These are phyloP conservation scores for Diatrype stigma DNA, from an alignment of 2,329 filamentous ascomycete species.

Conservation along the genomic window DNA sequence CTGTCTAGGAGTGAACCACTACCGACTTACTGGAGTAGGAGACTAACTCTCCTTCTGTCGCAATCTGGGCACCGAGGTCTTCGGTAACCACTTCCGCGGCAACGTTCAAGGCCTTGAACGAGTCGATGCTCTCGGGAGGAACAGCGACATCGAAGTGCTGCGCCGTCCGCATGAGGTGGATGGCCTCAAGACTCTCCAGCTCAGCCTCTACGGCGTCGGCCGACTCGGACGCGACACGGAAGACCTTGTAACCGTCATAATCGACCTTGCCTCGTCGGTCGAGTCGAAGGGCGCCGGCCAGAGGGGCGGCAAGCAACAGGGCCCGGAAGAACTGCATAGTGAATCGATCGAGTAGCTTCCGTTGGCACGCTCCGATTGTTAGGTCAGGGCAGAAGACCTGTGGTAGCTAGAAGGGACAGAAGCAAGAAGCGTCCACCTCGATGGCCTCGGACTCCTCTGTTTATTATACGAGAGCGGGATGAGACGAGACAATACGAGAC, in stretches of 20 bases:
- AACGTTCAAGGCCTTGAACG: constrained; percentile 23
- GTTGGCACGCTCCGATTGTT: too few species aligned
- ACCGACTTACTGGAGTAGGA: constrained; percentile 16
- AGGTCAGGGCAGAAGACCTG: not conserved
- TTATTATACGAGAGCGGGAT: too few species aligned
- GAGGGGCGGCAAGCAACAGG: not conserved
- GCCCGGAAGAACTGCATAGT: not conserved
- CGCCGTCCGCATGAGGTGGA: constrained; percentile 19
- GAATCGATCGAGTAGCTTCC: too few species aligned
- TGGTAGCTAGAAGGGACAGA: not conserved
- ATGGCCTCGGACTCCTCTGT: too few species aligned
- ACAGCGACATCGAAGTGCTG: constrained; percentile 29
- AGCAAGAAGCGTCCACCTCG: not conserved
- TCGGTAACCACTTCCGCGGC: constrained; percentile 19
- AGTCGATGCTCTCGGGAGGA: constrained; percentile 21
- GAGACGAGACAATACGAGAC: too few species aligned
- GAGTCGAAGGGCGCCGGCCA: not conserved
- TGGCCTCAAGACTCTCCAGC: constrained; percentile 14
- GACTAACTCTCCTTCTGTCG: constrained; percentile 19
- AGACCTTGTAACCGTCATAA: constrained; percentile 31
- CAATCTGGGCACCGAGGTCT: constrained; percentile 25
- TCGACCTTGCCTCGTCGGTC: constrained; percentile 11
- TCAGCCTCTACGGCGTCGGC: constrained; percentile 12
- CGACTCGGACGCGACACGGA: constrained; percentile 19
- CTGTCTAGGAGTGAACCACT: too few species aligned